Evolutionary conservation across 2,329 filamentous ascomycete species (phyloP).

Genomic region (Aspergillus chevalieri): DNA sequence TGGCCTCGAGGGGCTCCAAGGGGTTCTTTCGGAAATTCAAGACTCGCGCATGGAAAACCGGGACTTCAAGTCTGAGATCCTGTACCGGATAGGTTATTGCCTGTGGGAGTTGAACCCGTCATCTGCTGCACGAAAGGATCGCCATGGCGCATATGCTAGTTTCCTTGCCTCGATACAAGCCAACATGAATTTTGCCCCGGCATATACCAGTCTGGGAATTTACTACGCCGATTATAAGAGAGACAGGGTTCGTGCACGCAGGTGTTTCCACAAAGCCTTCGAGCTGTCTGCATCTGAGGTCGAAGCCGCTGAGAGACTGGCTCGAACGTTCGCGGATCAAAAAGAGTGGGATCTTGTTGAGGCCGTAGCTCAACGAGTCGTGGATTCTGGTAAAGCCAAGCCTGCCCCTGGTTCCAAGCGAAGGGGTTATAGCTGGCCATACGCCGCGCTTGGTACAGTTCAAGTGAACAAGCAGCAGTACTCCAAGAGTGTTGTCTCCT

Average conservation of each 20-base stretch:
- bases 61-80: conserved; percentile 75
- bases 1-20: conserved; percentile 64
- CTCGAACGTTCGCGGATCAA: conserved; percentile 77
- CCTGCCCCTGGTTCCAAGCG: conserved; percentile 88
- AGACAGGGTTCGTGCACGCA: conserved; percentile 78
- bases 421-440: conserved; percentile 92
- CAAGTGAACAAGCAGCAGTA: conserved; percentile 94
- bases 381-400: conserved; percentile 89
- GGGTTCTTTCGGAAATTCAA: conserved; percentile 61
- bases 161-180: conserved; percentile 80
- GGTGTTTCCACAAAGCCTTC: conserved; percentile 93
- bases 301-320: conserved; percentile 78
- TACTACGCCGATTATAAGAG: conserved; percentile 89
- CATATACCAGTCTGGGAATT: conserved; percentile 83
- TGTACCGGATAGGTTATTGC: conserved; percentile 82
- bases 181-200: conserved; percentile 79
- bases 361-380: conserved; percentile 79
- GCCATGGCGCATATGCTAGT: conserved; percentile 72
- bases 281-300: conserved; percentile 85
- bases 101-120: conserved; percentile 78
- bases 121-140: conserved; percentile 67
- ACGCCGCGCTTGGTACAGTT: conserved; percentile 85
- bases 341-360: conserved; percentile 97
- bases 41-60: conserved; percentile 54
- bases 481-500: conserved; percentile 79